These are phyloP conservation scores for Mycena indigotica DNA, from an alignment of 768 basidiomycete genomes.

Conservation along the genomic window DNA sequence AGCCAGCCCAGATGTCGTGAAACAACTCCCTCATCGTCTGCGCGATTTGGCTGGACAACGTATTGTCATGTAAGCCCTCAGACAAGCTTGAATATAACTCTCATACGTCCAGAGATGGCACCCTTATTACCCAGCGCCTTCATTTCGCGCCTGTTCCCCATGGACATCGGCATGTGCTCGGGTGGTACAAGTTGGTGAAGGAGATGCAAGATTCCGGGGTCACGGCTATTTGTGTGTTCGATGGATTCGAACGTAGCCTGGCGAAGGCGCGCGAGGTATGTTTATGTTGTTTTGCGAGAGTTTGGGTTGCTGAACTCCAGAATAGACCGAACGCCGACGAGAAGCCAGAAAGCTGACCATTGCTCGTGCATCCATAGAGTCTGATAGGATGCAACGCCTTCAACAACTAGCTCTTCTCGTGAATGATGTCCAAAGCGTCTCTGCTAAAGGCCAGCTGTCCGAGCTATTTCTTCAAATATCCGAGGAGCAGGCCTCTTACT, in stretches of 20 bases:
- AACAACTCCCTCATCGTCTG: conserved; percentile 64
- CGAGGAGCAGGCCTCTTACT: background rate
- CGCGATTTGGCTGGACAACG: conserved; percentile 62
- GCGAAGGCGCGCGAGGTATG: conserved; percentile 77
- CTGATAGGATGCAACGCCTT: conserved; percentile 58
- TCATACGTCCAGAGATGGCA: conserved; percentile 65
- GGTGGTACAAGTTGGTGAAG: conserved; percentile 72
- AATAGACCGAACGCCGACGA: conserved; percentile 58
- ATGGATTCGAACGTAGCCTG: conserved; percentile 63
- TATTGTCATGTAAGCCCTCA: conserved; percentile 63
- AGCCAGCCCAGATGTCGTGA: conserved; percentile 65
- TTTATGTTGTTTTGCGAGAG: conserved; percentile 4
- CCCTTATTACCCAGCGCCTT: conserved; percentile 80
- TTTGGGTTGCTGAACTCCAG: background rate
- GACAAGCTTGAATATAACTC: conserved; percentile 8
- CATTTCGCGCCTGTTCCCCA: conserved; percentile 72
- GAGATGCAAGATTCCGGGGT: conserved; percentile 63
- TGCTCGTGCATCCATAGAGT: conserved; percentile 60
- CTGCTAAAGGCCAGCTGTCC: conserved; percentile 30
- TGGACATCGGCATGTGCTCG: conserved; percentile 67
- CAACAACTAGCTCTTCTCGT: conserved; percentile 43
- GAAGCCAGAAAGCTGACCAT: conserved; percentile 48
- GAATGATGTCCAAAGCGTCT: conserved; percentile 36
- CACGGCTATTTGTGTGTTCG: conserved; percentile 75
- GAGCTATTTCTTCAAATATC: conserved; percentile 28